Percentiles rank a stretch among this genome's conserved stretches.
Evolutionary conservation across 2,329 filamentous ascomycete genomes (phyloP).

Genomic region (Trichoderma sp.): DNA sequence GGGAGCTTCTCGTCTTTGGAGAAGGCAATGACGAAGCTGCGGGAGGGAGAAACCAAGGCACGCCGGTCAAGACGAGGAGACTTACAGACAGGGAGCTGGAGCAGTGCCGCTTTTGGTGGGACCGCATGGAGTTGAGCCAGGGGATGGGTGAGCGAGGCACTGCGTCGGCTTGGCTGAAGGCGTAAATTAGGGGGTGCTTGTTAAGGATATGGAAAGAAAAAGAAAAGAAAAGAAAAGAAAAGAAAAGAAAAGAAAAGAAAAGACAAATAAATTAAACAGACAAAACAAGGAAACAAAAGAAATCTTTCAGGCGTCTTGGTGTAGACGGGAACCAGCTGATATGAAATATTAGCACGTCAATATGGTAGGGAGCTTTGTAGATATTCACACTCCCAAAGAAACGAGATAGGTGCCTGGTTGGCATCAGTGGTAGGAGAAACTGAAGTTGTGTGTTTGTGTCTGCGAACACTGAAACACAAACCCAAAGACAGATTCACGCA

Average conservation of each 20-base stretch:
- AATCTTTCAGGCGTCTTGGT: neutral
- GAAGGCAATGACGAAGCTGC: slow-evolving; percentile 56
- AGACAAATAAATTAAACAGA: neutral
- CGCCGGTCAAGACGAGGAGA: slow-evolving; percentile 42
- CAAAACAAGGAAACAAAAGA: neutral
- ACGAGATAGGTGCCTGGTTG: neutral
- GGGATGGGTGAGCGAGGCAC: slow-evolving; percentile 25
- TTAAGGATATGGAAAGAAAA: neutral
- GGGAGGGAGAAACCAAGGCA: slow-evolving; percentile 39
- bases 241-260: neutral
- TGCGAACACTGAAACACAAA: neutral
- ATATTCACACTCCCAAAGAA: neutral
- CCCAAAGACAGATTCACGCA: neutral
- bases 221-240: neutral
- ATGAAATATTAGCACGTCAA: neutral
- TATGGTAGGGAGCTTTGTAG: neutral
- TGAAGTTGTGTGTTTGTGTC: neutral
- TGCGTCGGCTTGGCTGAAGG: slow-evolving; percentile 7
- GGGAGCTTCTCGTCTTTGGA: slow-evolving; percentile 55
- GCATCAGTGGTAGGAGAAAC: neutral
- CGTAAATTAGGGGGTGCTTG: neutral
- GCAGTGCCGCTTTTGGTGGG: slow-evolving; percentile 62
- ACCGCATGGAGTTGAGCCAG: slow-evolving; percentile 40
- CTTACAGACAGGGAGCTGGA: slow-evolving; percentile 45
- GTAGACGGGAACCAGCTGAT: neutral